A percentile compares a stretch with the other conserved stretches of the same genome.
These are phyloP conservation scores for Phytophthora lateralis DNA, from an alignment of 352 stramenopile species.

Conservation along the genomic window DNA sequence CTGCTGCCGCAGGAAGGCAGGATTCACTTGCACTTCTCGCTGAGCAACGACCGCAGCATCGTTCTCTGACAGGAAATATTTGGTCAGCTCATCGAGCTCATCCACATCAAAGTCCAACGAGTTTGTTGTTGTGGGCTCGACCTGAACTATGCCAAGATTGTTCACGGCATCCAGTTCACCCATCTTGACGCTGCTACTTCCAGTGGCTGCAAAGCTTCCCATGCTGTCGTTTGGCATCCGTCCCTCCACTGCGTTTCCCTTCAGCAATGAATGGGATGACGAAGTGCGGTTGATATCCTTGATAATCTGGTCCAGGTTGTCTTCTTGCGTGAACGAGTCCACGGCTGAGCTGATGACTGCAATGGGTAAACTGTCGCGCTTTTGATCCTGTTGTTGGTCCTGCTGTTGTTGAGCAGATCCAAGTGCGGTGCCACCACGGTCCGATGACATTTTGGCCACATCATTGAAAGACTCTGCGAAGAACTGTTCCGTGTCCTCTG, in stretches of 20 bases:
- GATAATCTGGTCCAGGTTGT: slow-evolving; percentile 81
- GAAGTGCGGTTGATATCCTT: slow-evolving; percentile 71
- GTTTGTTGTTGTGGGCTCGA: slow-evolving; percentile 45
- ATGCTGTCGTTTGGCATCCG: slow-evolving; percentile 23
- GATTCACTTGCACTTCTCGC: slow-evolving; percentile 34
- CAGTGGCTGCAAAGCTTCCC: slow-evolving; percentile 35
- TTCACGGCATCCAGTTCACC: slow-evolving; percentile 21
- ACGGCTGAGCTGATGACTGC: slow-evolving; percentile 64
- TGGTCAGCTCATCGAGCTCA: slow-evolving; percentile 75
- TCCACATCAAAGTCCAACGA: slow-evolving; percentile 73
- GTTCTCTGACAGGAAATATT: slow-evolving; percentile 75
- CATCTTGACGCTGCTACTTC: slow-evolving; percentile 34
- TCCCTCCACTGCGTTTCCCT: slow-evolving; percentile 18
- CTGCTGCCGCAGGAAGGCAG: slow-evolving; percentile 14
- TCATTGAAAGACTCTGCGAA: slow-evolving; percentile 63
- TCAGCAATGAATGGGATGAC: slow-evolving; percentile 47
- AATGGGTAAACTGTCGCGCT: slow-evolving; percentile 74
- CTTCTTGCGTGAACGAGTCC: slow-evolving; percentile 77
- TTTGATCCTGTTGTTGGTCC: slow-evolving; percentile 44
- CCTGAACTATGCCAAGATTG: slow-evolving; percentile 10
- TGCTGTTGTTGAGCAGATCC: slow-evolving; percentile 13
- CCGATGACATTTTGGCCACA: slow-evolving; percentile 50
- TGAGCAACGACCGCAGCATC: slow-evolving; percentile 40
- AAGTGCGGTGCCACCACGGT: slow-evolving; percentile 18
- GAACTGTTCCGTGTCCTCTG: slow-evolving; percentile 69